A percentile compares a stretch with the other conserved stretches of the same genome.
phyloP scores from a whole-genome alignment of 2,329 filamentous ascomycete genomes.

The Epichloe gansuensis region DNA sequence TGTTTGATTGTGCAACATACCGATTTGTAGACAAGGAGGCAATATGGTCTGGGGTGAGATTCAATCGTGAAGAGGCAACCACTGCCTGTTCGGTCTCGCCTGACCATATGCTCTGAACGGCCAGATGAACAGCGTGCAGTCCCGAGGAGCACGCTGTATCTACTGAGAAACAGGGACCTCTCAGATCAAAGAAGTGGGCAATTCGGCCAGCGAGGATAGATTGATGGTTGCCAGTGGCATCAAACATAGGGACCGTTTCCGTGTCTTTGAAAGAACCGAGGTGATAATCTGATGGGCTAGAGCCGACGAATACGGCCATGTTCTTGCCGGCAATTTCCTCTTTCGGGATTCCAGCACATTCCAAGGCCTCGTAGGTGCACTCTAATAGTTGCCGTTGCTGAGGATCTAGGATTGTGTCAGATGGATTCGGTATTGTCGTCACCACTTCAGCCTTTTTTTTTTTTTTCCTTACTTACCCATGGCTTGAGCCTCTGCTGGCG shows the following conservation, averaged over 20 bases:
- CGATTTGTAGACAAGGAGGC: slow-evolving; percentile 15
- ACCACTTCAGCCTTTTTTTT: background rate
- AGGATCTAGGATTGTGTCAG: slow-evolving; percentile 25
- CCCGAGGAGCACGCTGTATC: slow-evolving; percentile 41
- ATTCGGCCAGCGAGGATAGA: slow-evolving; percentile 41
- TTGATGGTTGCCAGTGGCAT: slow-evolving; percentile 36
- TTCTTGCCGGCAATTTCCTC: slow-evolving; percentile 33
- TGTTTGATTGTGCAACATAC: background rate
- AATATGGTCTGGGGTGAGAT: slow-evolving; percentile 29
- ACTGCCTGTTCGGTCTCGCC: slow-evolving; percentile 34
- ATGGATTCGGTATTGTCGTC: background rate
- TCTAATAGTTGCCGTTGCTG: slow-evolving; percentile 41
- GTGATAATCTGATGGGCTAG: slow-evolving; percentile 35
- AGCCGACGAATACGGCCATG: slow-evolving; percentile 37
- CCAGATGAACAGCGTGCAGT: slow-evolving; percentile 35
- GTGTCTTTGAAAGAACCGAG: slow-evolving; percentile 29
- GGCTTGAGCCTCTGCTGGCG: slow-evolving; percentile 34
- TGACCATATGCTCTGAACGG: slow-evolving; percentile 33
- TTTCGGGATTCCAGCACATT: slow-evolving; percentile 37
- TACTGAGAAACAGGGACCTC: slow-evolving; percentile 38
- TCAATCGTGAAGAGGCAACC: slow-evolving; percentile 34
- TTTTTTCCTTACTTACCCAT: slow-evolving; percentile 21
- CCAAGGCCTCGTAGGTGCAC: slow-evolving; percentile 40
- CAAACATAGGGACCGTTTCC: slow-evolving; percentile 37
- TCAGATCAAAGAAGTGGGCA: slow-evolving; percentile 42